Conservation (phyloP, 2,329 filamentous ascomycete genomes). For the Penicillium palitans region DNA sequence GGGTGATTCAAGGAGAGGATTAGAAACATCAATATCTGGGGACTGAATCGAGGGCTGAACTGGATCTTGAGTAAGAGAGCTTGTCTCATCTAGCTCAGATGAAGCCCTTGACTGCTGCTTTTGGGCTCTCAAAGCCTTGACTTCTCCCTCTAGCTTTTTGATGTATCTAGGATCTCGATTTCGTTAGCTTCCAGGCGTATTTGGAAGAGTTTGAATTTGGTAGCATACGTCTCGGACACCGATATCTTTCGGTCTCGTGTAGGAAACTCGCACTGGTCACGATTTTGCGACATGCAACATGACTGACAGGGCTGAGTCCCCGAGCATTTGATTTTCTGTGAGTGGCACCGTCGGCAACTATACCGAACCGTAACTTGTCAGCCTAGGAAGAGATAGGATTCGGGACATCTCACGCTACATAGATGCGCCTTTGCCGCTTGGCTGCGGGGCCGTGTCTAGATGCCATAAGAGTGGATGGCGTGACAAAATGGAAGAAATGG, state of each 20-base stretch:
- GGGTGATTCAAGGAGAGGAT: background rate
- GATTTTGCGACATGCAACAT: constrained; percentile 28
- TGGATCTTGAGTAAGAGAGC: background rate
- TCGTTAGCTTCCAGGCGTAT: background rate
- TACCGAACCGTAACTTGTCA: background rate
- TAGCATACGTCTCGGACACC: background rate
- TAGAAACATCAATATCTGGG: background rate
- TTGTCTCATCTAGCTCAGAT: background rate
- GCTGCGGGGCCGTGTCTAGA: background rate
- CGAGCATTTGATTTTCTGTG: constrained; percentile 43
- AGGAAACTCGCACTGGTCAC: background rate
- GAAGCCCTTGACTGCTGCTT: background rate
- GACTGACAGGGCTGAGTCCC: constrained; percentile 38
- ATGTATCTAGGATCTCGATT: background rate
- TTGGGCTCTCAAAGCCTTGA: background rate
- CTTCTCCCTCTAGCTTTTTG: background rate
- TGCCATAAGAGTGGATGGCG: background rate
- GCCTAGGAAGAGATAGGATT: background rate
- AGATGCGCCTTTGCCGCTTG: background rate
- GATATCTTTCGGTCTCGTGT: background rate
- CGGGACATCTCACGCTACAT: background rate
- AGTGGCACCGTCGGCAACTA: constrained; percentile 38
- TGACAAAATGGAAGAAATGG: background rate
- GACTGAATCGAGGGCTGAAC: background rate
- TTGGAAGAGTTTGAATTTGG: background rate